Base-by-base conservation (phyloP, 768 basidiomycete genomes). In the Suillus hirtellus region DNA sequence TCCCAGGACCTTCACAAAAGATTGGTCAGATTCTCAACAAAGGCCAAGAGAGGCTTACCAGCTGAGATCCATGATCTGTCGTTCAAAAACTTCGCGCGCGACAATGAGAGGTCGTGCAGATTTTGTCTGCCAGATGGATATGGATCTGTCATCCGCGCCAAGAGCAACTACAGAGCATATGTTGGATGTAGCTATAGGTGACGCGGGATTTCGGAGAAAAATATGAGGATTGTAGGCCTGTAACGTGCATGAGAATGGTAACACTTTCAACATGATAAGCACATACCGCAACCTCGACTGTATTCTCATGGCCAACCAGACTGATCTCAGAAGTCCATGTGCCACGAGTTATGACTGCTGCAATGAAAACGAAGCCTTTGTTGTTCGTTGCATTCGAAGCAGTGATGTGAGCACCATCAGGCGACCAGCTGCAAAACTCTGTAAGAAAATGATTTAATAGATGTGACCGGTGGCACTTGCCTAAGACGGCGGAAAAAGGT, bases 341-440 rank as follows among this genome's bases (percentile, higher is more conserved):
- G 54, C 88, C 89, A 38, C 96, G 84, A 0, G 92, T 89, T 65
- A 99, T 96, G 27, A 99, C 95, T 8, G 95, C 93, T 2, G 96
- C 97, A 50, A 98, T 96, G 73, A 99, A 99, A 7, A 99, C 96
- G 62, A 95, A 95, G 21, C 96, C 96, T 66, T 90, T 89, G 69
- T 93, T 93, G 73, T 98, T 99, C 59, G 95, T 98, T 2, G 96
- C 95, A 71, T 99, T 99, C 1, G 96, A 96, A 1, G 96, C 93
- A 4, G 95, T 97, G 64, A 99, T 94, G 72, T 97, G 95, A 2
- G 96, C 93, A n/a, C 97, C 97, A 71, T 99, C 97, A 2, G 97
- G 97, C 1, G 96, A 98, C 97, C 97, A 99, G 69, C 96, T 97
- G 65, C 8, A 65, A 61, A 63, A 34, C 47, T 17, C 3, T n/a